Evolutionary conservation across 495 filamentous ascomycete species (phyloP).

Genomic region (Penicillium tannophilum): DNA sequence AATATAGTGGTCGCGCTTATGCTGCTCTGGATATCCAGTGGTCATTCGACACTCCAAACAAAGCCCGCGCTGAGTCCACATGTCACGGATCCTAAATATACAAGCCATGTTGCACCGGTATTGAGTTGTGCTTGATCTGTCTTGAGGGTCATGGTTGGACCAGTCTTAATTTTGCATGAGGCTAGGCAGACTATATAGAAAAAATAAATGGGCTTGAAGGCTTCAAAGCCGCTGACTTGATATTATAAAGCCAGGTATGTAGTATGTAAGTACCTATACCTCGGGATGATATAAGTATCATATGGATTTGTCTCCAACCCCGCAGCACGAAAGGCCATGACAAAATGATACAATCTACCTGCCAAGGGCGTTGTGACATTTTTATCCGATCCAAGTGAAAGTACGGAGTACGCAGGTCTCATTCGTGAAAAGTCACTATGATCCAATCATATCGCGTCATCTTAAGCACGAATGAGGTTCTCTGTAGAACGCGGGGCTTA

Average conservation of each 20-base stretch:
- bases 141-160: too few relatives aligned
- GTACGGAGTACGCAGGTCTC: neutral
- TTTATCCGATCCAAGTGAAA: neutral
- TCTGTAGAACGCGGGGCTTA: neutral
- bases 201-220: too few relatives aligned
- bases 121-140: too few relatives aligned
- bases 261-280: too few relatives aligned
- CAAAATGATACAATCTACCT: neutral
- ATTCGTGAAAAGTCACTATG: neutral
- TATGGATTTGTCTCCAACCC: neutral
- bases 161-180: too few relatives aligned
- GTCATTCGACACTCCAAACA: neutral
- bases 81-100: neutral
- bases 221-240: too few relatives aligned
- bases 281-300: too few relatives aligned
- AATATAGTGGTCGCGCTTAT: conserved; percentile 54
- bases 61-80: neutral
- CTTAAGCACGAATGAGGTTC: neutral
- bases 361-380: neutral
- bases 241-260: too few relatives aligned
- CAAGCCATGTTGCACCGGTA: neutral
- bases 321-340: neutral
- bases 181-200: too few relatives aligned
- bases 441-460: neutral
- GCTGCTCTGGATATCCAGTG: conserved; percentile 47